Conservation (phyloP, 345 rosid genomes). For the Acer negundo region DNA sequence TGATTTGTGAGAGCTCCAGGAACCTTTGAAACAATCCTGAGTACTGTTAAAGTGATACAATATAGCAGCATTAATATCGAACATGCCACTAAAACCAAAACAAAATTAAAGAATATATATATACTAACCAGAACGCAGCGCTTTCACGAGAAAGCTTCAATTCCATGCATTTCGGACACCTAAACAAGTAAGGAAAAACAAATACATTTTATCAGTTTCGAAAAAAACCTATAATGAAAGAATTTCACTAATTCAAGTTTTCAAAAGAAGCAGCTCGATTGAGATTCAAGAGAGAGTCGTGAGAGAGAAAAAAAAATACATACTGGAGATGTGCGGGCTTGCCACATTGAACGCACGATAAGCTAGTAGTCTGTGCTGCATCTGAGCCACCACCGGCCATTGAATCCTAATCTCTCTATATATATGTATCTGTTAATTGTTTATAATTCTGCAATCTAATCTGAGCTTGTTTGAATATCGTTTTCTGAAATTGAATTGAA, state of each 20-base stretch:
- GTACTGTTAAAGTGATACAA: conserved; percentile 43
- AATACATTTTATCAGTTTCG: neutral
- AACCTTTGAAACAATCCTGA: conserved; percentile 93
- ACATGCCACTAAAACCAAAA: neutral
- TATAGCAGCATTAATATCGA: conserved; percentile 10
- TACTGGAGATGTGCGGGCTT: conserved; percentile 66
- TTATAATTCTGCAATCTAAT: neutral
- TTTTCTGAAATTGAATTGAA: neutral
- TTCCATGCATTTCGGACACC: conserved; percentile 92
- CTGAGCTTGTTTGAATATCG: neutral
- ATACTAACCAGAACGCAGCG: conserved; percentile 78
- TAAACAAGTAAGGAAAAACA: conserved; percentile 23
- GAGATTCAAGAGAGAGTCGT: neutral
- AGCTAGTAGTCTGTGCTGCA: conserved; percentile 29
- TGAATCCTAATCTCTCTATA: conserved; percentile 9
- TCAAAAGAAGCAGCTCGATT: neutral
- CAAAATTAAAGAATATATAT: conserved; percentile 6
- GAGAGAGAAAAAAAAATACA: conserved; percentile 7
- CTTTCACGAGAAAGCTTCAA: conserved; percentile 94
- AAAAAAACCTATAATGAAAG: neutral
- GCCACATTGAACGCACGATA: conserved; percentile 57
- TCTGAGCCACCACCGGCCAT: conserved; percentile 68
- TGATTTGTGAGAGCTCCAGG: conserved; percentile 92
- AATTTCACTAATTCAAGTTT: neutral
- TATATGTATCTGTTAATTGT: neutral